A percentile compares a stretch with the other conserved stretches of the same genome.
These are phyloP conservation scores for Aurifilum marmelostoma DNA, from an alignment of 2,329 filamentous ascomycete species.

Conservation along the genomic window DNA sequence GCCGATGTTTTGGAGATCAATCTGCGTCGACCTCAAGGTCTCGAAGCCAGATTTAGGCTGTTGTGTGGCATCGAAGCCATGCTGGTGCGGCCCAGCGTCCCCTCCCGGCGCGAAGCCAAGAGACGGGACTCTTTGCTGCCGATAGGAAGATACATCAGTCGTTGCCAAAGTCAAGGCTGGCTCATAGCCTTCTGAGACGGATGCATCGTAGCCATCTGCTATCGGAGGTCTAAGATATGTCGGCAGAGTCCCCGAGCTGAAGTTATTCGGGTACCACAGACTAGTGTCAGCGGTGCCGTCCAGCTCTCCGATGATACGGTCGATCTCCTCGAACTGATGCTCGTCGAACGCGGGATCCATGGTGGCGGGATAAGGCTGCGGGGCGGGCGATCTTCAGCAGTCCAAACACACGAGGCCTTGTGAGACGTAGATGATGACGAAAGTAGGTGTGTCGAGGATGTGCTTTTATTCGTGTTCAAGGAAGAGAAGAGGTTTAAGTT, in stretches of 20 bases:
- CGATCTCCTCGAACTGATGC: neutral
- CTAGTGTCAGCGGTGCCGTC: neutral
- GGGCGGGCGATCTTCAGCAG: neutral
- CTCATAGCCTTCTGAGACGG: neutral
- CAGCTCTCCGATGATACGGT: neutral
- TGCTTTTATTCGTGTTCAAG: neutral
- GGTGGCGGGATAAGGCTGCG: neutral
- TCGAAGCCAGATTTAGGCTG: neutral
- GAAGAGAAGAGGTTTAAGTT: neutral
- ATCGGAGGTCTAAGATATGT: neutral
- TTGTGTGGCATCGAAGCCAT: neutral
- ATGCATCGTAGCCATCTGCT: neutral
- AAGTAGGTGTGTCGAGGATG: neutral
- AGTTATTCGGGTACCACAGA: neutral
- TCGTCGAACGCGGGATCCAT: neutral
- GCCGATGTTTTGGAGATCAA: constrained; percentile 7
- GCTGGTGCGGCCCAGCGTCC: neutral
- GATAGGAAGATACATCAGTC: neutral
- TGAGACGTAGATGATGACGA: neutral
- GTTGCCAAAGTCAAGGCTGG: neutral
- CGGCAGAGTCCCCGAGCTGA: neutral
- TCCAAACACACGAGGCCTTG: neutral
- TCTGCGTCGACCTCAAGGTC: neutral
- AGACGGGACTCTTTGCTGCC: neutral
- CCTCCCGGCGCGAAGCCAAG: neutral